These are phyloP conservation scores for Rhinocladiella similis DNA, from an alignment of 2,329 filamentous ascomycete genomes.

Conservation along the genomic window DNA sequence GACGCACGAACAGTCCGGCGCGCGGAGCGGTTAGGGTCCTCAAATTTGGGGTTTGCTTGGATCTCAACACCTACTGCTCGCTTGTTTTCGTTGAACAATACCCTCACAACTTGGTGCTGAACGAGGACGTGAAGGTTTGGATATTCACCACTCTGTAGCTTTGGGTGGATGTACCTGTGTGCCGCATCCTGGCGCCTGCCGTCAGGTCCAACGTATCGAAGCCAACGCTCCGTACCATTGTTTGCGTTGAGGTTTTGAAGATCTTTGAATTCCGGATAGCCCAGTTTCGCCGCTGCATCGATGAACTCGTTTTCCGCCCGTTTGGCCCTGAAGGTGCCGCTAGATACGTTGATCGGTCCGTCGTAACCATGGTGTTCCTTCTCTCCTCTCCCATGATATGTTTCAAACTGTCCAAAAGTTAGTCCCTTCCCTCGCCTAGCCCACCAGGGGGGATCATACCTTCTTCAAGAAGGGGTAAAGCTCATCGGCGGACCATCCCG, in stretches of 20 bases:
- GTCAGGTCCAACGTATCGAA: constrained; percentile 52
- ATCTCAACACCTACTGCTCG: constrained; percentile 33
- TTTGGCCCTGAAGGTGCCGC: constrained; percentile 47
- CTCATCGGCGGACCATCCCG: constrained; percentile 54
- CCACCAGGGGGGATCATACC: constrained; percentile 29
- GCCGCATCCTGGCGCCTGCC: constrained; percentile 61
- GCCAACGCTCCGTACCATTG: constrained; percentile 45
- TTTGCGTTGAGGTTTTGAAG: constrained; percentile 50
- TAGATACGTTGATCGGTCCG: constrained; percentile 58
- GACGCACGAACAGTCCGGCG: constrained; percentile 4
- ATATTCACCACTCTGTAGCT: constrained; percentile 50
- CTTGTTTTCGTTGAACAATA: too few species aligned
- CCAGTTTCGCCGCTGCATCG: constrained; percentile 47
- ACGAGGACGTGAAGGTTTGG: constrained; percentile 62
- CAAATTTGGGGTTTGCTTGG: constrained; percentile 39
- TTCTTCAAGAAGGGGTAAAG: constrained; percentile 56
- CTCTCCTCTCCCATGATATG: constrained; percentile 52
- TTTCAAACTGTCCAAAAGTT: constrained; percentile 45
- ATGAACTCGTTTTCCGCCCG: constrained; percentile 52
- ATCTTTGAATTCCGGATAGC: constrained; percentile 55
- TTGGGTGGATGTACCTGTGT: constrained; percentile 55
- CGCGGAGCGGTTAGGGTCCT: not conserved
- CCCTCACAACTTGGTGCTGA: constrained; percentile 44
- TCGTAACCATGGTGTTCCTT: constrained; percentile 52
- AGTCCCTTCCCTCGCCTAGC: not conserved